Conservation (phyloP, 2,329 filamentous ascomycete species). For the Penicillium aurantiogriseum region DNA sequence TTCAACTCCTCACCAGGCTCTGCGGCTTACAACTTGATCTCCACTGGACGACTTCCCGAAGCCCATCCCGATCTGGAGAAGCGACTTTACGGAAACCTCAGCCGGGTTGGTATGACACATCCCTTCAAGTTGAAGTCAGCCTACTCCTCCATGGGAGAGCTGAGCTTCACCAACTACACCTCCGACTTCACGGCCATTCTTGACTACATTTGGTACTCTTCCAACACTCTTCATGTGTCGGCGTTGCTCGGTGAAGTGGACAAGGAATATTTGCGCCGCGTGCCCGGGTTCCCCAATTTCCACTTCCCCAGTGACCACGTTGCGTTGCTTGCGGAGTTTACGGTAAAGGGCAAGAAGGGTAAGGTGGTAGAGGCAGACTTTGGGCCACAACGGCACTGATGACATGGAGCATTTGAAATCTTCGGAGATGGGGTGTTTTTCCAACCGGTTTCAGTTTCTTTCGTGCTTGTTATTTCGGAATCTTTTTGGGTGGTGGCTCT, state of each 20-base stretch:
- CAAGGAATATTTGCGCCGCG: slow-evolving; percentile 75
- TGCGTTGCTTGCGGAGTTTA: slow-evolving; percentile 83
- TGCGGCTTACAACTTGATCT: slow-evolving; percentile 86
- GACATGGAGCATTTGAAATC: slow-evolving; percentile 37
- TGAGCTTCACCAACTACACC: slow-evolving; percentile 95
- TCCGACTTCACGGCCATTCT: slow-evolving; percentile 89
- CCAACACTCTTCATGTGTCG: slow-evolving; percentile 80
- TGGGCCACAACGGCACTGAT: slow-evolving; percentile 49
- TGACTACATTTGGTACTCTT: slow-evolving; percentile 98
- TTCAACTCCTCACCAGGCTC: slow-evolving; percentile 90
- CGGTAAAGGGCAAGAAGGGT: slow-evolving; percentile 83
- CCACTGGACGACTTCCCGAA: slow-evolving; percentile 72
- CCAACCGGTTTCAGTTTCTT: slow-evolving; percentile 34
- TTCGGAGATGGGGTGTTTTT: slow-evolving; percentile 41
- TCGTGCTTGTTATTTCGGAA: slow-evolving; percentile 40
- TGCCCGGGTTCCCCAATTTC: slow-evolving; percentile 89
- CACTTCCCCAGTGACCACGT: slow-evolving; percentile 94
- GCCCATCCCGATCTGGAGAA: slow-evolving; percentile 76
- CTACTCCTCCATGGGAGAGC: slow-evolving; percentile 79
- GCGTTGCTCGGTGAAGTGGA: slow-evolving; percentile 84
- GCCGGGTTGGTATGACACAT: slow-evolving; percentile 85
- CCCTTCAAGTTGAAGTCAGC: slow-evolving; percentile 91
- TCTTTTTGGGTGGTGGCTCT: slow-evolving; percentile 33
- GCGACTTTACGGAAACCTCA: slow-evolving; percentile 90
- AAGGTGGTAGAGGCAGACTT: slow-evolving; percentile 66